A percentile compares a stretch with the other conserved stretches of the same genome.
Evolutionary conservation across 106 monocot species (phyloP).

Genomic region (Acorus calamus): DNA sequence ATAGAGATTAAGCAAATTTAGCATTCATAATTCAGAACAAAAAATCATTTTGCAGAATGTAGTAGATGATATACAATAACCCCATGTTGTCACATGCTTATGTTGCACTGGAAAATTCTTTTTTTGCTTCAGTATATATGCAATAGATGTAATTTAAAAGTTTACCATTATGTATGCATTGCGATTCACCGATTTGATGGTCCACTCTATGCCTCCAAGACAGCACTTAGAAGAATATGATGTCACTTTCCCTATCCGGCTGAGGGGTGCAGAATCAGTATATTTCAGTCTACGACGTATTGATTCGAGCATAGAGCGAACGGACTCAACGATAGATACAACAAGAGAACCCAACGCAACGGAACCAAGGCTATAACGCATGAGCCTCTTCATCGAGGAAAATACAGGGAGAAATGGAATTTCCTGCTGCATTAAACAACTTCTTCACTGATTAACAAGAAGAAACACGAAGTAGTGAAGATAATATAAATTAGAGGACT

Average conservation of each 20-base stretch:
- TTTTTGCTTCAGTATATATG: neutral
- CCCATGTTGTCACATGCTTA: neutral
- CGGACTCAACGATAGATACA: conserved; percentile 65
- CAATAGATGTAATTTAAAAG: neutral
- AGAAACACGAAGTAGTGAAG: too few species aligned
- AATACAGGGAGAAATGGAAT: conserved; percentile 91
- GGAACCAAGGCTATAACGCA: conserved; percentile 87
- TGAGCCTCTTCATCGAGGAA: conserved; percentile 69
- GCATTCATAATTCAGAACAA: too few species aligned
- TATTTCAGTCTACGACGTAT: conserved; percentile 56
- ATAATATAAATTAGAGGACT: too few species aligned
- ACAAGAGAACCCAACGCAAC: conserved; percentile 87
- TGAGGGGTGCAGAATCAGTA: conserved; percentile 19
- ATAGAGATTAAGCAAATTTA: neutral
- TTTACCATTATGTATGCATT: conserved; percentile 87
- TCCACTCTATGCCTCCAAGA: conserved; percentile 75
- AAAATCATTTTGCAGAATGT: too few species aligned
- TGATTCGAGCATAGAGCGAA: conserved; percentile 74
- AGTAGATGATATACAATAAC: too few species aligned
- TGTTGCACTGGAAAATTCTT: neutral
- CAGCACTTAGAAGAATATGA: conserved; percentile 66
- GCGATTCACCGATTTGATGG: conserved; percentile 51
- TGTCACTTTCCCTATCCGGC: conserved; percentile 39
- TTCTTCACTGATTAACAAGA: too few species aligned
- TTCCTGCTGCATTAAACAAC: conserved; percentile 46